Conservation (phyloP, 495 filamentous ascomycete species). For the Penicillium riverlandense region DNA sequence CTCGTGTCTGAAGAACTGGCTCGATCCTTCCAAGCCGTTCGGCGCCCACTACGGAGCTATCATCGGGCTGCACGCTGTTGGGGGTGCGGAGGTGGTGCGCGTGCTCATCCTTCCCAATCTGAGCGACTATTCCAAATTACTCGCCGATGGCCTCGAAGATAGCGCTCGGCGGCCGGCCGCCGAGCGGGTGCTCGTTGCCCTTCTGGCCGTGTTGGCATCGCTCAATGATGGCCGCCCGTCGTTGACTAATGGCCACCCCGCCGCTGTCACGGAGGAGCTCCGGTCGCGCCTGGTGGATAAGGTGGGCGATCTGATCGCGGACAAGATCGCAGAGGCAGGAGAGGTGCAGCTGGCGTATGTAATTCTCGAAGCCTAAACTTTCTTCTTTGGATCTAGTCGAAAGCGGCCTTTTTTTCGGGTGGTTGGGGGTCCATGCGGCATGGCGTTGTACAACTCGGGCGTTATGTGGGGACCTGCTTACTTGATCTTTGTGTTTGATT, state of each 20-base stretch:
- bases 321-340: constrained; percentile 44
- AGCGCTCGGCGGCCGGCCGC: constrained; percentile 46
- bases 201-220: constrained; percentile 51
- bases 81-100: constrained; percentile 71
- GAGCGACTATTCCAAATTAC: constrained; percentile 64
- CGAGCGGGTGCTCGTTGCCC: constrained; percentile 53
- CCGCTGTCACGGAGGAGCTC: constrained; percentile 43
- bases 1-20: constrained; percentile 81
- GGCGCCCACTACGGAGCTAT: constrained; percentile 84
- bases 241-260: constrained; percentile 37
- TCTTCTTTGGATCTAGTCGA: constrained; percentile 1
- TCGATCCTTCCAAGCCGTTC: constrained; percentile 74
- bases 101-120: constrained; percentile 76
- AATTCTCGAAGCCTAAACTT: constrained; percentile 22
- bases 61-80: constrained; percentile 64
- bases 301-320: constrained; percentile 51
- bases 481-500: too few relatives aligned
- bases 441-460: background rate
- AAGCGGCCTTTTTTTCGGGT: background rate
- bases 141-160: constrained; percentile 59
- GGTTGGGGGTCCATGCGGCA: background rate
- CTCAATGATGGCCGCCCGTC: constrained; percentile 31
- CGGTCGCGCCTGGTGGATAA: constrained; percentile 49
- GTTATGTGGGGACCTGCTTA: too few relatives aligned
- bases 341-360: constrained; percentile 32